Base-by-base conservation (phyloP, 441 rosid species). In the Eutrema salsugineum region DNA sequence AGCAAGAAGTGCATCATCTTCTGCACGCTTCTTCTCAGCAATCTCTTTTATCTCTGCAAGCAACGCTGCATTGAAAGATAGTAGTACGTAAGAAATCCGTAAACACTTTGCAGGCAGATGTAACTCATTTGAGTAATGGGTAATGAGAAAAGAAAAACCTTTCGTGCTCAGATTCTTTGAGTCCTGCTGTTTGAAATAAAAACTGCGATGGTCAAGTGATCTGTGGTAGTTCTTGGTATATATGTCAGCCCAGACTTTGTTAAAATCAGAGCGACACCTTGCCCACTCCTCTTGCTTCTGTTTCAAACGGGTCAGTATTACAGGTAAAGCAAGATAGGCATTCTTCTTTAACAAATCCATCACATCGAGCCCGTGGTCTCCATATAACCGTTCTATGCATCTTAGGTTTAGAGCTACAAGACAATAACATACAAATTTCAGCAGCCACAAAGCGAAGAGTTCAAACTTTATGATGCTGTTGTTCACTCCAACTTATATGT, bases 271-370 rank as follows among this genome's bases (percentile, higher is more conserved):
- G 50, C 96, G 99, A 77, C 99, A 93, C 79, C 78, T 91, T 44
- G 88, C 85, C 99, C 98, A 96, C 79, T 96, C 98, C 78, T 93
- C 98, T 83, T 93, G 97, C 83, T 93, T 96, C 86, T 96, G 98
- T 86, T 96, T 96, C 84, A 96, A 76, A 58, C 99, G 97, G 54
- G 89, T 93, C 77, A 96, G 82, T 81, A 96, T 86, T 63, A 93
- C 94, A 0, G 99, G 99, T 82, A 93, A 80, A 82, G 96, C 98
- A 80, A 87, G 93, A 73, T 87, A 81, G 5, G 89, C 81, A 74
- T 88, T 96, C 90, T 86, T 96, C 83, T 85, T 89, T 69, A 96
- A 80, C 38, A 88, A 85, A 32, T 93, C 97, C 87, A 91, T 70
- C 73, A 91, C 99, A 79, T 96, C 99, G 35, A 96, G 98, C 47